Evolutionary conservation across 139 green algal genomes (phyloP).

Genomic region (Coelastrella sp.): DNA sequence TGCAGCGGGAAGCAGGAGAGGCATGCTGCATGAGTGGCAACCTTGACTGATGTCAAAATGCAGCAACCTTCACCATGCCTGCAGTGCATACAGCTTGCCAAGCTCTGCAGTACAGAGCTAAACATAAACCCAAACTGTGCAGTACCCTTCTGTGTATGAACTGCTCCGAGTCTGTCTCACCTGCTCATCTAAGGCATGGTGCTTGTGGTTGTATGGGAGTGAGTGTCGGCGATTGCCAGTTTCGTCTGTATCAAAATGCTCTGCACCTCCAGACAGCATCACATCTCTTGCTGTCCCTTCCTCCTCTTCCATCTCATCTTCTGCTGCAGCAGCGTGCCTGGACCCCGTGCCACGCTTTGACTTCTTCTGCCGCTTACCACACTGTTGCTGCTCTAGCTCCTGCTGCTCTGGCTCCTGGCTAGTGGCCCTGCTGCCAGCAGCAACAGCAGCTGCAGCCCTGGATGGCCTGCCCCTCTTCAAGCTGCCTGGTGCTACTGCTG

Average conservation of each 20-base stretch:
- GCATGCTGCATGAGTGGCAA: too few relatives aligned
- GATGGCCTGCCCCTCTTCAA: not conserved
- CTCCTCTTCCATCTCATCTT: not conserved
- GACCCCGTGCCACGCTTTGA: not conserved
- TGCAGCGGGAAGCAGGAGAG: not conserved
- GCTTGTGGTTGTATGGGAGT: constrained; percentile 14
- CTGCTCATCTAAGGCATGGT: not conserved
- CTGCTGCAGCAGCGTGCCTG: not conserved
- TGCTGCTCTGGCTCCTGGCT: constrained; percentile 10
- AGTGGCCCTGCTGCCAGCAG: constrained; percentile 12
- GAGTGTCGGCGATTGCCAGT: not conserved
- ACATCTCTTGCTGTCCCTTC: not conserved
- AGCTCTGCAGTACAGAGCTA: too few relatives aligned
- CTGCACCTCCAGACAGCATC: not conserved
- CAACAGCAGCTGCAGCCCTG: not conserved
- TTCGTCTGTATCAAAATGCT: not conserved
- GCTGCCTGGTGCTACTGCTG: not conserved
- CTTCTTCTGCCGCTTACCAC: not conserved
- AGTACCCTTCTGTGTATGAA: too few relatives aligned
- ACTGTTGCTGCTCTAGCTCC: not conserved
- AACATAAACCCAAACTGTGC: too few relatives aligned
- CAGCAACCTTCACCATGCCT: too few relatives aligned
- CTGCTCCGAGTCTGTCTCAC: not conserved
- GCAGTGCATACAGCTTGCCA: too few relatives aligned
- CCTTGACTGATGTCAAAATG: too few relatives aligned